Evolutionary conservation across 1,284 basidiomycete species (phyloP), one percentile per base, ranked within the genome.

Genomic region (Inonotus obliquus): DNA sequence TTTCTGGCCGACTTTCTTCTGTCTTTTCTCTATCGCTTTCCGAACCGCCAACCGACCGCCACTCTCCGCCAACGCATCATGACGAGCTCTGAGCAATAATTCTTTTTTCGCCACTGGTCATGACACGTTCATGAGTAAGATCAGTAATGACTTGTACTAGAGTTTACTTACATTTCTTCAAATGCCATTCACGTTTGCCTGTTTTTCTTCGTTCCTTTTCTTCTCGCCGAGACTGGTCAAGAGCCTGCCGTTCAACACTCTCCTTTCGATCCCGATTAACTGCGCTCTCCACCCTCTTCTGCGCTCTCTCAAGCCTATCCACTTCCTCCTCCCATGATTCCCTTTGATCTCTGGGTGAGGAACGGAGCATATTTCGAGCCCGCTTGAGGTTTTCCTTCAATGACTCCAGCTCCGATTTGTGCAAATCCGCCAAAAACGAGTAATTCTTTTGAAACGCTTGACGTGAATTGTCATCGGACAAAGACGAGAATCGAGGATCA

Each of bases 401-500:
- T 2, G 82, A 82, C 27, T 71, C 68, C 11, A 95, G 78, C 71
- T 98, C 96, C 6, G 76, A 75, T 45, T 77, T 73, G 69, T 91
- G 91, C 63, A 90, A 71, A 1, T 84, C 82, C 1, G 86, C 77
- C 21, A 98, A 78, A 74, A 98, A 98, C 0, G 77, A 77, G 69
- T 98, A 98, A 32, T 88, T 86, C 52, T 84, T 75, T 19, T 81
- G 79, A 71, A 94, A 96, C 27, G 87, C 83, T 58, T 86, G 76
- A 0, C 81, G 69, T 51, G 89, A 85, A 66, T 89, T 84, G 62
- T 84, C 79, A n/a, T 93, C 93, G 5, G 86, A 80, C 11, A 92
- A 74, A 11, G 86, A 81, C 29, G 92, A 80, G 76, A 98, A 98
- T 51, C 96, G 86, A 2, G 96, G 96, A 75, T 98, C 96, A 45